A percentile compares a stretch with the other conserved stretches of the same genome.
Conservation (phyloP, 1,284 basidiomycete species). For the Cutaneotrichosporon arboriforme region DNA sequence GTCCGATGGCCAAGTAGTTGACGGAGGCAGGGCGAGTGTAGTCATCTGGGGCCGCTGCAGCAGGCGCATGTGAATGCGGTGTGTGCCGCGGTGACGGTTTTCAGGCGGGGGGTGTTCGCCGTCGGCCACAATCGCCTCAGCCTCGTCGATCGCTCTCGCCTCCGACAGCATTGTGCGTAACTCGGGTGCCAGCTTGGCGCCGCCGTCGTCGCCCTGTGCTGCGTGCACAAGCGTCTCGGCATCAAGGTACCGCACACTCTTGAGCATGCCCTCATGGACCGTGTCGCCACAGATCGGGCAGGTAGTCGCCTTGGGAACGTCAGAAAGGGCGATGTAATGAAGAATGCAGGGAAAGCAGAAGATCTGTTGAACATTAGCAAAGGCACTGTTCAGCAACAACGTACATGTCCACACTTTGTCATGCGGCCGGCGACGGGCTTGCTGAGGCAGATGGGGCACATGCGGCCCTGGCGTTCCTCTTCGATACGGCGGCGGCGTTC, state of each 20-base stretch:
- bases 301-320: constrained; percentile 72
- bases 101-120: neutral
- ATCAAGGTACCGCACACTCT: constrained; percentile 65
- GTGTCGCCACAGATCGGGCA: constrained; percentile 97
- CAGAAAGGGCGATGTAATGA: constrained; percentile 80
- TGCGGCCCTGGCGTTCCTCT: constrained; percentile 51
- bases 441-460: constrained; percentile 87
- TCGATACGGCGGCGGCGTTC: constrained; percentile 31
- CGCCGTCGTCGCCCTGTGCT: constrained; percentile 24
- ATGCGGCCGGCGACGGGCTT: constrained; percentile 86
- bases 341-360: constrained; percentile 45
- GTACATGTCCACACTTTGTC: constrained; percentile 94
- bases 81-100: constrained; percentile 8
- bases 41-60: constrained; percentile 91
- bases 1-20: constrained; percentile 87
- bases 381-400: constrained; percentile 53
- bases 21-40: constrained; percentile 89
- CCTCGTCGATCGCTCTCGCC: constrained; percentile 48
- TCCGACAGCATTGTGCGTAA: constrained; percentile 11
- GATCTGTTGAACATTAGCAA: constrained; percentile 70
- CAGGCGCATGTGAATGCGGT: constrained; percentile 70
- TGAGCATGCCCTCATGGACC: constrained; percentile 83
- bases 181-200: constrained; percentile 1
- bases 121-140: neutral
- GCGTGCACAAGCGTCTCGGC: constrained; percentile 38